These are phyloP conservation scores for Pleurotus cornucopiae DNA, from an alignment of 768 basidiomycete genomes.

Conservation along the genomic window DNA sequence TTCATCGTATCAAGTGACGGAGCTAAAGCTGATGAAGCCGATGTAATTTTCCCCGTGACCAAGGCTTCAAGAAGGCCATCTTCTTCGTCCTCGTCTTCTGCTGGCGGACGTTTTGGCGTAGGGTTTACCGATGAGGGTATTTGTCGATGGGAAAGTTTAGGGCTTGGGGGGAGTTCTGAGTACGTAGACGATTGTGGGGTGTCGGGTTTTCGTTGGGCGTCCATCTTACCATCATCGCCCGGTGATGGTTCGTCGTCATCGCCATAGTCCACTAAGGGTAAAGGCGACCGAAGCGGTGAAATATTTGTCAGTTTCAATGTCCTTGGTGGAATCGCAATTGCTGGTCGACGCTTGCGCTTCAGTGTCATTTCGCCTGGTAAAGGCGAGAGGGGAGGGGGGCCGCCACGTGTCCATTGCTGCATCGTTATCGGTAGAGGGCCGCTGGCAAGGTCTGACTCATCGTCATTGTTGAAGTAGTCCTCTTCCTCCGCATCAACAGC, in stretches of 20 bases:
- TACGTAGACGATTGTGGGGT: slow-evolving; percentile 22
- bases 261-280: slow-evolving; percentile 70
- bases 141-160: slow-evolving; percentile 34
- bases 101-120: slow-evolving; percentile 37
- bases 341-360: slow-evolving; percentile 58
- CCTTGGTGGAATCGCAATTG: slow-evolving; percentile 37
- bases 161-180: slow-evolving; percentile 28
- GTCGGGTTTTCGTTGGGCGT: slow-evolving; percentile 14
- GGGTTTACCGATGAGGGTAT: slow-evolving; percentile 28
- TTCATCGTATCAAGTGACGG: slow-evolving; percentile 40
- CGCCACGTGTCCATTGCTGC: slow-evolving; percentile 28
- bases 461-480: slow-evolving; percentile 92
- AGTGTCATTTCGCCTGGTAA: slow-evolving; percentile 31
- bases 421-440: slow-evolving; percentile 19
- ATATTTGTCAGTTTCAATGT: slow-evolving; percentile 38
- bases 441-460: slow-evolving; percentile 42
- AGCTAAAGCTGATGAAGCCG: slow-evolving; percentile 25
- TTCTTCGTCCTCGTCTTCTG: slow-evolving; percentile 45
- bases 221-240: slow-evolving; percentile 9
- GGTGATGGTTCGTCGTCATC: slow-evolving; percentile 57
- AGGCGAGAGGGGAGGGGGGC: slow-evolving; percentile 25
- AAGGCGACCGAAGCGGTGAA: slow-evolving; percentile 42
- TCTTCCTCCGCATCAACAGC: slow-evolving; percentile 78
- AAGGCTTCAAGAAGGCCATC: slow-evolving; percentile 56
- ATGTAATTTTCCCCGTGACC: slow-evolving; percentile 33